Conservation (phyloP, 768 basidiomycete genomes). For the Lentinula sp. region DNA sequence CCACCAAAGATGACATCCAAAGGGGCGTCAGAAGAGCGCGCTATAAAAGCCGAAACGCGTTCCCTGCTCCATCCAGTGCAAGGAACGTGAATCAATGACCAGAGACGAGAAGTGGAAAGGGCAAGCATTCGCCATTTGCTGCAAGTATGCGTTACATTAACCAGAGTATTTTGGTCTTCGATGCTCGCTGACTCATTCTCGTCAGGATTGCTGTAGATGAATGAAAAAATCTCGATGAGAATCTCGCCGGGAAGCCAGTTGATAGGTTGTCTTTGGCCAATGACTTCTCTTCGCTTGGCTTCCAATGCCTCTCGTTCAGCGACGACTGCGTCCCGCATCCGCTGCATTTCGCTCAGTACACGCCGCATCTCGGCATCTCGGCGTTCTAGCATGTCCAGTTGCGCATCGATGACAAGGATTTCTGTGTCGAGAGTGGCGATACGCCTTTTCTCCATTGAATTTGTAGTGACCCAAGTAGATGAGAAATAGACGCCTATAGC, state of each 20-base stretch:
- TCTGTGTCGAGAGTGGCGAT: constrained; percentile 26
- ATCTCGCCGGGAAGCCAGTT: constrained; percentile 48
- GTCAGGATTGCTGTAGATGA: constrained; percentile 16
- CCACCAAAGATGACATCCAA: constrained; percentile 26
- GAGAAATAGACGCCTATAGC: neutral
- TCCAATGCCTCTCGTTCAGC: constrained; percentile 26
- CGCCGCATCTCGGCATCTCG: constrained; percentile 35
- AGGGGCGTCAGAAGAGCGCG: constrained; percentile 26
- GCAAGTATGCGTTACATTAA: constrained; percentile 43
- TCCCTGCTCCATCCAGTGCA: constrained; percentile 16
- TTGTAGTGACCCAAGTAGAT: neutral
- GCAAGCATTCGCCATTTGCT: constrained; percentile 42
- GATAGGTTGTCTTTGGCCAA: constrained; percentile 36
- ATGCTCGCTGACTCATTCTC: constrained; percentile 19
- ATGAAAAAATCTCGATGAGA: constrained; percentile 35
- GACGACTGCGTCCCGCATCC: constrained; percentile 27
- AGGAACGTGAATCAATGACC: constrained; percentile 32
- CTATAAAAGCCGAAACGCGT: constrained; percentile 21
- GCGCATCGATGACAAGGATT: constrained; percentile 27
- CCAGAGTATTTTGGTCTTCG: constrained; percentile 25
- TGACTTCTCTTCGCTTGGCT: constrained; percentile 24
- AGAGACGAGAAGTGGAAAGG: constrained; percentile 36
- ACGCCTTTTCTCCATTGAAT: neutral
- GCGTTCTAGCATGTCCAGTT: constrained; percentile 27
- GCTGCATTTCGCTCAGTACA: constrained; percentile 33